Percentiles rank a stretch among this genome's conserved stretches.
Conservation (phyloP, 257 asterid genomes). For the Ophiorrhiza pumila region DNA sequence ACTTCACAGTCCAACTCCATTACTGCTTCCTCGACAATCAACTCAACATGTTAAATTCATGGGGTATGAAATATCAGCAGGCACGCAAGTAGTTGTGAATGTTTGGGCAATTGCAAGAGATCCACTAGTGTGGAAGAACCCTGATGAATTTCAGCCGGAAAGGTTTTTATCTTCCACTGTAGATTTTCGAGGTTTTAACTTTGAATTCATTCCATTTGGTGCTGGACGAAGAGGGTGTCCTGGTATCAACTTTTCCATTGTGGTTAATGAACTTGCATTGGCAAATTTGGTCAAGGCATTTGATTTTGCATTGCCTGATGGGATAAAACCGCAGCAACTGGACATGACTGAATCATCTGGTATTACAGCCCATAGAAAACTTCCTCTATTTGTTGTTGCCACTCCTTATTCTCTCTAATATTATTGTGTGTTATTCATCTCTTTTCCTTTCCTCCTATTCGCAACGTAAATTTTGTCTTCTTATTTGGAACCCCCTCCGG, state of each 20-base stretch:
- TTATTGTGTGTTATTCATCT: no score
- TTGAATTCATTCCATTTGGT: conserved; percentile 45
- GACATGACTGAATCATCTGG: conserved; percentile 18
- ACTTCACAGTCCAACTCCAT: conserved; percentile 42
- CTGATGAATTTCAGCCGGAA: conserved; percentile 36
- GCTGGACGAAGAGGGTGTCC: conserved; percentile 48
- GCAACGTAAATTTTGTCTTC: no score
- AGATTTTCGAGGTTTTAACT: conserved; percentile 31
- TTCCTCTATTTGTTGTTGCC: neutral
- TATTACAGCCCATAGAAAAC: neutral
- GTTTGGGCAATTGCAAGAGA: conserved; percentile 58
- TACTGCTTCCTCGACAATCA: conserved; percentile 41
- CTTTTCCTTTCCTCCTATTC: no score
- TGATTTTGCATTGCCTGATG: conserved; percentile 40
- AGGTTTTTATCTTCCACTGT: conserved; percentile 31
- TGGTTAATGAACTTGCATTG: conserved; percentile 36
- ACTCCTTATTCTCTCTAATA: no score
- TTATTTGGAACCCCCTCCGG: no score
- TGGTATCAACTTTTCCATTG: conserved; percentile 42
- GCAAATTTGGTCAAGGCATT: conserved; percentile 42
- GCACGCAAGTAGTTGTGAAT: conserved; percentile 37
- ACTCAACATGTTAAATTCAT: conserved; percentile 14
- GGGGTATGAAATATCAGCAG: conserved; percentile 33
- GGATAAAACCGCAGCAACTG: conserved; percentile 31
- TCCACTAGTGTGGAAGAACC: conserved; percentile 34